Evolutionary conservation across 768 basidiomycete species (phyloP), one percentile per base, ranked within the genome.

Genomic region (Tubosaeta sp.): DNA sequence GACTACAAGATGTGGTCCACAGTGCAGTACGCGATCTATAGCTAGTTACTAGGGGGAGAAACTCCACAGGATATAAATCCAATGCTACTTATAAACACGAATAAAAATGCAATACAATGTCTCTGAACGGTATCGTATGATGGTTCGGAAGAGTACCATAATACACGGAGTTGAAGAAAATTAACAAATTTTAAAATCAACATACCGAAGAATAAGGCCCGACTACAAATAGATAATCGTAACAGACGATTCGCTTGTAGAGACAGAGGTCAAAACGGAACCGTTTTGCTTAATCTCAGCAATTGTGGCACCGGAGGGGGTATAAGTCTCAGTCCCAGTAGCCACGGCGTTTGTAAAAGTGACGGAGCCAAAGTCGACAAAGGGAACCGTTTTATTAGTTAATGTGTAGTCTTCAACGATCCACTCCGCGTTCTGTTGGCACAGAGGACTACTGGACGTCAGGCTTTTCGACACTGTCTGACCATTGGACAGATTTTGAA

Each of bases 321-420:
- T 48, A 12, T 44, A 38, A 30, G 6, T 7, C 27, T 7, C 35
- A 9, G 16, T 24, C 12, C 38, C 45, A 21, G 30, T 40, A 10
- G 44, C 43, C 38, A 9, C 11, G 4, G 47, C 48, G 5, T 47
- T 11, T 14, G 46, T 39, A n/a, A 52, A 47, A 6, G 25, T 43
- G 19, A 47, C n/a, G 1, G 45, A 35, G n/a, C 45, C 25, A 47
- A 52, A 52, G 32, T 52, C 13, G 46, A 32, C 46, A 14, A 47
- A 18, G 6, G 31, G n/a, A 13, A 42, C 45, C 9, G 7, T 35
- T 31, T 8, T 22, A 19, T 12, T 16, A 1, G n/a, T 14, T 0
- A 1, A 11, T 14, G 1, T 3, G 22, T 18, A 46, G 22, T 52
- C 51, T 22, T 46, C 45, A 1, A 47, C 40, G n/a, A 52, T 36